Conservation (phyloP, 352 stramenopile genomes). For the Globisporangium spinosum region DNA sequence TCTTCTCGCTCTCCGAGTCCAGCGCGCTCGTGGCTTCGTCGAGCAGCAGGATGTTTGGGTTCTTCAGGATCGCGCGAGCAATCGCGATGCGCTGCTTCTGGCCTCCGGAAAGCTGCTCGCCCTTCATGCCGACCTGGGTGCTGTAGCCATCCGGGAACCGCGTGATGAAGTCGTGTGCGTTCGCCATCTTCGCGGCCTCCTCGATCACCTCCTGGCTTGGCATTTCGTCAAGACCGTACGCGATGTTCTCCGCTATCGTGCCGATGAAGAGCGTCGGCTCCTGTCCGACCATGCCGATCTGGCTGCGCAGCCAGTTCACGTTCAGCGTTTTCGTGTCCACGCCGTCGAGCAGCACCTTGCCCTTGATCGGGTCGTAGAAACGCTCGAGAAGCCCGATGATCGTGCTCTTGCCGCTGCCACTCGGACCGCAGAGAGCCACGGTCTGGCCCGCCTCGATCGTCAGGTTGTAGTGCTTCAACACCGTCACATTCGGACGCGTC, state of each 20-base stretch:
- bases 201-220: conserved; percentile 42
- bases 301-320: conserved; percentile 1
- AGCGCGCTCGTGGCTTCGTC: conserved; percentile 83
- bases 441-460: background rate
- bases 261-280: conserved; percentile 2
- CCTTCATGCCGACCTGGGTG: conserved; percentile 72
- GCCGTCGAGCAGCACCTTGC: conserved; percentile 14
- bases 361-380: background rate
- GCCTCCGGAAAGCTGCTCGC: conserved; percentile 62
- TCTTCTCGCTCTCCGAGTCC: conserved; percentile 84
- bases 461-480: background rate
- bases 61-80: conserved; percentile 63
- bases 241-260: conserved; percentile 4
- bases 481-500: background rate
- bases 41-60: conserved; percentile 35
- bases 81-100: conserved; percentile 95
- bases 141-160: conserved; percentile 80
- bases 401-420: background rate
- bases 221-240: conserved; percentile 33
- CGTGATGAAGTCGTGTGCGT: conserved; percentile 86
- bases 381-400: background rate
- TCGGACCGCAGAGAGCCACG: background rate
- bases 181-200: conserved; percentile 75
- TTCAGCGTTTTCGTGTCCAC: conserved; percentile 16
- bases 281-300: background rate